Evolutionary conservation across 2,329 filamentous ascomycete genomes (phyloP).

Genomic region (Claviceps pusilla): DNA sequence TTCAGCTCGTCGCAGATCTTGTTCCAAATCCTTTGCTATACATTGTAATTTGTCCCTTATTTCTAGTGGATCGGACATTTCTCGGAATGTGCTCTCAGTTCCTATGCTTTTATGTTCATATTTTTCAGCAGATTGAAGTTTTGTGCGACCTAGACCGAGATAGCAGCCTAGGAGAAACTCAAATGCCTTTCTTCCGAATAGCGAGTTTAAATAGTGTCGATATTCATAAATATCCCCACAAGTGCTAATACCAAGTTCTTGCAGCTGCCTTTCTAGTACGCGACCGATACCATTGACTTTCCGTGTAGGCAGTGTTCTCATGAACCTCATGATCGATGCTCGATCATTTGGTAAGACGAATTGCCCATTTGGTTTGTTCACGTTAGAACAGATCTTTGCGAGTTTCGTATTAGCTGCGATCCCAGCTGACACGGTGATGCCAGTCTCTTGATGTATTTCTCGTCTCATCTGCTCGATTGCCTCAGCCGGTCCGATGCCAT

Average conservation of each 20-base stretch:
- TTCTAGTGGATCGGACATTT: constrained; percentile 53
- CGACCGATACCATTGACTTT: constrained; percentile 94
- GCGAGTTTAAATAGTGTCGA: constrained; percentile 53
- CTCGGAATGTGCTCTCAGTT: constrained; percentile 80
- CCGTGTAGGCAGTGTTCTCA: constrained; percentile 66
- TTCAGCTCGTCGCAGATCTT: constrained; percentile 62
- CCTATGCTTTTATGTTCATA: constrained; percentile 88
- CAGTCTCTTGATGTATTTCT: constrained; percentile 60
- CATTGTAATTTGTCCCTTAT: constrained; percentile 64
- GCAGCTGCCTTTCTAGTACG: constrained; percentile 80
- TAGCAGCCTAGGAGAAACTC: constrained; percentile 74
- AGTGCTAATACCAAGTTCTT: constrained; percentile 72
- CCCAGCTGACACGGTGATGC: constrained; percentile 82
- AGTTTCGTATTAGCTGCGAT: constrained; percentile 88
- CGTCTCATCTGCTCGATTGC: constrained; percentile 63
- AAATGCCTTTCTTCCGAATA: constrained; percentile 87
- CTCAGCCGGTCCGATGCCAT: constrained; percentile 53
- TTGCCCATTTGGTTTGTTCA: constrained; percentile 94
- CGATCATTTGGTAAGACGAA: constrained; percentile 62
- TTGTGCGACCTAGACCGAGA: constrained; percentile 73
- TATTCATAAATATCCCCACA: constrained; percentile 77
- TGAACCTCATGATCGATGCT: constrained; percentile 65
- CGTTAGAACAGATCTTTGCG: constrained; percentile 89
- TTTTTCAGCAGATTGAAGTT: constrained; percentile 72
- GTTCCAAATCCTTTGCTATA: constrained; percentile 74